A percentile compares a stretch with the other conserved stretches of the same genome.
These are phyloP conservation scores for Gamsiella multidivaricata DNA, from an alignment of 192 early-diverging fungal species.

Conservation along the genomic window DNA sequence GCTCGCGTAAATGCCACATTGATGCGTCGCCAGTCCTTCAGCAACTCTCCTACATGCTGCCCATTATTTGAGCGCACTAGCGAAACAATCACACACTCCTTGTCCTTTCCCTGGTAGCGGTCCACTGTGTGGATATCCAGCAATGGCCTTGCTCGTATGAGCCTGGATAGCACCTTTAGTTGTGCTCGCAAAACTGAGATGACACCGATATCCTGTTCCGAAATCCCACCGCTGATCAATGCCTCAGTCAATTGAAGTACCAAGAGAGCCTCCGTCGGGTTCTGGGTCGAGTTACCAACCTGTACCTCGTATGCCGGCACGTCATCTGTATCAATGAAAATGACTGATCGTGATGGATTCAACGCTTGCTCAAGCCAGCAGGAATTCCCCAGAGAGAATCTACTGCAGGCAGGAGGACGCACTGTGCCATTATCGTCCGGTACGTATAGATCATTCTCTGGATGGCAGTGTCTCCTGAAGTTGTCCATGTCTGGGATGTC, in stretches of 20 bases:
- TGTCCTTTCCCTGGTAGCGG: conserved; percentile 94
- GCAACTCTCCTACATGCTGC: conserved; percentile 81
- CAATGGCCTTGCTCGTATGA: conserved; percentile 39
- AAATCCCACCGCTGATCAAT: conserved; percentile 73
- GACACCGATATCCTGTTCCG: conserved; percentile 75
- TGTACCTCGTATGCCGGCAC: conserved; percentile 72
- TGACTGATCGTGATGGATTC: conserved; percentile 71
- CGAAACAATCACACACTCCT: conserved; percentile 90
- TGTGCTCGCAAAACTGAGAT: conserved; percentile 90
- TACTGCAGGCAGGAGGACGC: not conserved
- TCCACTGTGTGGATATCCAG: conserved; percentile 92
- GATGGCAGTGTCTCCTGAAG: conserved; percentile 37
- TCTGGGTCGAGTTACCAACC: conserved; percentile 68
- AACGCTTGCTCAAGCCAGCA: conserved; percentile 78
- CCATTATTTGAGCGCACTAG: conserved; percentile 85
- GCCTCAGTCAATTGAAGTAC: conserved; percentile 63
- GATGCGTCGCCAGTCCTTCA: conserved; percentile 91
- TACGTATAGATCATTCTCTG: not conserved
- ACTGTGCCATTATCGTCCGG: not conserved
- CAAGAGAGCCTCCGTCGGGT: conserved; percentile 75
- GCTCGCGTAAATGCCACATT: conserved; percentile 97
- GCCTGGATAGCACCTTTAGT: conserved; percentile 63
- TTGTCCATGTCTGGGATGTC: conserved; percentile 50
- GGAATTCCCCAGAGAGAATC: not conserved
- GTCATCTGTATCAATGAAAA: conserved; percentile 87